Evolutionary conservation across 768 basidiomycete species (phyloP), one percentile per base, ranked within the genome.

Genomic region (Leccinum fibrillosum): DNA sequence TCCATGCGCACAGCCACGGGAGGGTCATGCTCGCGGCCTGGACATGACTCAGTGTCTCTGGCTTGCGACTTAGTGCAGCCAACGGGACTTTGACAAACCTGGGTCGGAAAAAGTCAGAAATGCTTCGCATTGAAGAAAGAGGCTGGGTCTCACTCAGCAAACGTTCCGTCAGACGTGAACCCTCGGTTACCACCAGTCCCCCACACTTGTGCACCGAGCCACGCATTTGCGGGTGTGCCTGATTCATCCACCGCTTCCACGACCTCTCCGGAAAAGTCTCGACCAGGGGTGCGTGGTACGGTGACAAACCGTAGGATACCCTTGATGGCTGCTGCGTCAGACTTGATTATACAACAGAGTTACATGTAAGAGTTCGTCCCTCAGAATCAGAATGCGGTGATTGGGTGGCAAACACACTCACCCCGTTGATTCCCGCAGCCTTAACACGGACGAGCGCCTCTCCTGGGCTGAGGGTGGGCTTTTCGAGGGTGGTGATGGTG

Each of bases 1-100:
- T 75, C 74, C 74, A 73, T 7, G 74, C 74, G 53, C 72, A 73
- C 25, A 74, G 63, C 72, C 73, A 74, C 0, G 65, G 65, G 6
- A 73, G 72, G 0, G 72, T 70, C 65, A 73, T 72, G 47, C 72
- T 75, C 13, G 65, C 72, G 5, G 72, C 73, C 37, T 64, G 51
- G 28, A 12, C 10, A 21, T 73, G 74, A 28, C 55, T 63, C 30
- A 73, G 39, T 1, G 54, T 60, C 53, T 62, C 26, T 6, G 74
- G 72, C 49, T 75, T 73, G 51, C 65, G 72, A 53, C 72, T 73
- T 15, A 73, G 58, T 6, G 56, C 70, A 5, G 54, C 49, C 32
- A 74, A 17, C 1, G 73, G 73, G 8, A 73, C 67, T 28, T 67
- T 63, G 13, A 70, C 64, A 2, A 67, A 72, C 54, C 74, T 73